phyloP scores from a whole-genome alignment of 1,139 yeast species.

The Kurtzmaniella quercitrusa region DNA sequence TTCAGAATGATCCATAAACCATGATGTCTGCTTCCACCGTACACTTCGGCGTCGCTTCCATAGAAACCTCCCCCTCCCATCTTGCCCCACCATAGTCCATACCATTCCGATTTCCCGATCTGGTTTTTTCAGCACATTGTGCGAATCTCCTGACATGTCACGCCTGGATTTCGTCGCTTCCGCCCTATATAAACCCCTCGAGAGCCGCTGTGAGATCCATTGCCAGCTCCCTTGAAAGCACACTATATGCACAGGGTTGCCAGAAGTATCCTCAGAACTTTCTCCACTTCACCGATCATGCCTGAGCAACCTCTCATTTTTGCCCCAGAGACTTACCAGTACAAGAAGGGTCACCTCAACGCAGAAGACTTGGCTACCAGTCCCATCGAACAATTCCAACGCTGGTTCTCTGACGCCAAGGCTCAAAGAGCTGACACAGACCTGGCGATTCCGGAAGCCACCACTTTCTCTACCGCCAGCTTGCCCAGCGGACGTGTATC shows the following conservation, averaged over 20 bases:
- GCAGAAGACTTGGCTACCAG: constrained; percentile 48
- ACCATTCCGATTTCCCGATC: no score
- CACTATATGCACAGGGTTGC: not conserved
- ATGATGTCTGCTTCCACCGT: no score
- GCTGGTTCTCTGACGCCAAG: constrained; percentile 85
- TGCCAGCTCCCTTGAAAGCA: not conserved
- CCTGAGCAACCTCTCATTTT: constrained; percentile 25
- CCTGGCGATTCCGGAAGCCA: constrained; percentile 66
- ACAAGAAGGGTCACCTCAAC: constrained; percentile 61
- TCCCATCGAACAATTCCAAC: constrained; percentile 75
- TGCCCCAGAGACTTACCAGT: constrained; percentile 90
- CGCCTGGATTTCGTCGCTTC: no score
- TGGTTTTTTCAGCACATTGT: no score
- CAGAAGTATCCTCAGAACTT: not conserved
- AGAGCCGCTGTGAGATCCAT: no score
- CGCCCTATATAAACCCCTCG: no score
- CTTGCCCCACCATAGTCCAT: no score
- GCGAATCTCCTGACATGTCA: no score
- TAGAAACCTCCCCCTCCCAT: no score
- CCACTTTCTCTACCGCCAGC: constrained; percentile 78
- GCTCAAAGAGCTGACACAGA: constrained; percentile 34
- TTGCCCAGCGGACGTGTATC: constrained; percentile 87
- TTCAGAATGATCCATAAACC: no score
- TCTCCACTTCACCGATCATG: constrained; percentile 2
- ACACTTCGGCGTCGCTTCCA: no score